Conservation (phyloP, 2,329 filamentous ascomycete species). For the Emergomyces pasteurianus region DNA sequence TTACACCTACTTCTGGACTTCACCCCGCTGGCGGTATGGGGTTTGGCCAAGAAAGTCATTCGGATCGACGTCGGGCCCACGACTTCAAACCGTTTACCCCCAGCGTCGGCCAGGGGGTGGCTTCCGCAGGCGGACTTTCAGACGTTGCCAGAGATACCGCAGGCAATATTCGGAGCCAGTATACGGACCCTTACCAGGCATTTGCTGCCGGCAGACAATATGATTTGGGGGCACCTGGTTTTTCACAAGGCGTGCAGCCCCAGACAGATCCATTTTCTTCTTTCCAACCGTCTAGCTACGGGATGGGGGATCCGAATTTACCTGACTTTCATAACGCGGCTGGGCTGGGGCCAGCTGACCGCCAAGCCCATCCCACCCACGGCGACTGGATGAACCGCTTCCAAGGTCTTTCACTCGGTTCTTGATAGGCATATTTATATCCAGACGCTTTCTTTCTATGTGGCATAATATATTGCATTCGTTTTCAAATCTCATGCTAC, state of each 20-base stretch:
- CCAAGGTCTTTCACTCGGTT: slow-evolving; percentile 61
- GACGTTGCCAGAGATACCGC: slow-evolving; percentile 16
- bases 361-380: slow-evolving; percentile 23
- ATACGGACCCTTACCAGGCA: slow-evolving; percentile 27
- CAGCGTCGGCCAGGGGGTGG: slow-evolving; percentile 9
- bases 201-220: slow-evolving; percentile 21
- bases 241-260: slow-evolving; percentile 14
- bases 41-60: slow-evolving; percentile 31
- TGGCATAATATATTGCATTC: slow-evolving; percentile 1
- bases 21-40: slow-evolving; percentile 58
- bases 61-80: slow-evolving; percentile 31
- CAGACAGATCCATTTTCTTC: slow-evolving; percentile 27
- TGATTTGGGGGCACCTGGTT: slow-evolving; percentile 20
- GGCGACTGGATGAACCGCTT: slow-evolving; percentile 53
- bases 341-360: slow-evolving; percentile 17
- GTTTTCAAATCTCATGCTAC: neutral
- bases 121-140: slow-evolving; percentile 9
- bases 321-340: slow-evolving; percentile 23
- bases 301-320: slow-evolving; percentile 27
- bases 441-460: neutral
- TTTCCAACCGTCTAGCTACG: slow-evolving; percentile 21
- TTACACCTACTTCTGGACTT: slow-evolving; percentile 60
- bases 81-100: slow-evolving; percentile 20
- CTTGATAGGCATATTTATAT: slow-evolving; percentile 18
- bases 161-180: slow-evolving; percentile 22